Base-by-base conservation (phyloP, 2,329 filamentous ascomycete genomes). In the Periconia digitata region DNA sequence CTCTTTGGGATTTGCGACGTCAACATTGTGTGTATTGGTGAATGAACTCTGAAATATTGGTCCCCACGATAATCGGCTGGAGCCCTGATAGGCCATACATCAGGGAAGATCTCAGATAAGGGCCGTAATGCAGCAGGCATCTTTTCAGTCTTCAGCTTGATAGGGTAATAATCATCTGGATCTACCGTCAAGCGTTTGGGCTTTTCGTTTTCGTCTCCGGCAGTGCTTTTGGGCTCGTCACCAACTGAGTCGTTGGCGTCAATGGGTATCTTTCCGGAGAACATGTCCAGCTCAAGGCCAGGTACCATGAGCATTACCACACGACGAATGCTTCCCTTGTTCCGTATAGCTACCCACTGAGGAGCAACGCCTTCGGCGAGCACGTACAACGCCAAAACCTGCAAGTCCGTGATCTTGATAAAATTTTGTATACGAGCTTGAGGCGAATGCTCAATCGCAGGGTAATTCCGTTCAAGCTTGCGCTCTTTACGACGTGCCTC, bases 231-330 rank as follows among this genome's bases (percentile, higher is more conserved):
- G 38, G 52, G 16, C 29, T 34, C 24, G 32, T 36, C 34, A 35
- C 44, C 47, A 18, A 47, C 47, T 34, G 48, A 41, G 38, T 29
- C 8, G 21, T 47, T 21, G 21, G 40, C 32, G 13, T 67, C 58
- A 17, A 65, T 46, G 16, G 56, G 34, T 24, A 62, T 48, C 13
- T 72, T 74, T 29, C 82, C 79, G 68, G 87, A 83, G 73, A 97
- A 95, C 88, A 97, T 94, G 53, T 85, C 87, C 62, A 90, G 83
- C 66, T 97, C 92, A 20, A 99, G 74, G 0, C 94, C 94, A 10
- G 94, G 94, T 10, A 96, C 85, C 88, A 96, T 92, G 56, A 99
- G 76, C 35, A 89, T 83, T 23, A 97, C 92, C 23, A 95, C 87
- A 73, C 94, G 95, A 47, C 74, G 74, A 35, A 86, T 77, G 50